Conservation (phyloP, 2,329 filamentous ascomycete genomes). For the Penicillium sp. region DNA sequence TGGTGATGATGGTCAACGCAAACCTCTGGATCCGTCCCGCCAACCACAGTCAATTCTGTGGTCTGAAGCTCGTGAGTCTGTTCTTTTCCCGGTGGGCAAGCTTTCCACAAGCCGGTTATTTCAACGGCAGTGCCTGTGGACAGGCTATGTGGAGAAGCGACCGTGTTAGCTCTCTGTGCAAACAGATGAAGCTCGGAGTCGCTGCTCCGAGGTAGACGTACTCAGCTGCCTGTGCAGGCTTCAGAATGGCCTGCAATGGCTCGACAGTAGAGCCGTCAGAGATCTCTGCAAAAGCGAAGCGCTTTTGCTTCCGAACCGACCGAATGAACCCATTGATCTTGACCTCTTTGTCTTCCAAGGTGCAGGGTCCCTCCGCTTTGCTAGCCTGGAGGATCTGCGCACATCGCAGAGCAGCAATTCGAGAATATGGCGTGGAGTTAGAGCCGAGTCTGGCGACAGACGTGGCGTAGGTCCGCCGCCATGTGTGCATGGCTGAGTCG, state of each 20-base stretch:
- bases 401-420: conserved; percentile 39
- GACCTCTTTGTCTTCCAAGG: conserved; percentile 48
- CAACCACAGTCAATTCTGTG: conserved; percentile 68
- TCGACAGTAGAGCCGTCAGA: conserved; percentile 83
- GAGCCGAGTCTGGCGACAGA: conserved; percentile 39
- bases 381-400: conserved; percentile 44
- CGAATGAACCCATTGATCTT: conserved; percentile 78
- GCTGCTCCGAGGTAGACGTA: conserved; percentile 50
- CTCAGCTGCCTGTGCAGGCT: conserved; percentile 71
- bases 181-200: background rate
- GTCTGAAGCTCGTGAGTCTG: conserved; percentile 84
- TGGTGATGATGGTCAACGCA: conserved; percentile 36
- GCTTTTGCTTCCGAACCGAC: conserved; percentile 85
- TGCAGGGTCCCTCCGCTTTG: conserved; percentile 30
- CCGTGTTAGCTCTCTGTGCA: conserved; percentile 18
- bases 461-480: conserved; percentile 45
- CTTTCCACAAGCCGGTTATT: conserved; percentile 75
- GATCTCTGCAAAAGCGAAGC: conserved; percentile 78
- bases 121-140: conserved; percentile 80
- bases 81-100: conserved; percentile 65
- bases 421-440: conserved; percentile 21
- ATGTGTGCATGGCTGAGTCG: conserved; percentile 43
- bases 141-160: conserved; percentile 59
- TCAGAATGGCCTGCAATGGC: conserved; percentile 78
- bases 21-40: conserved; percentile 78